A percentile compares a stretch with the other conserved stretches of the same genome.
These are phyloP conservation scores for Rhizopogon vulgaris DNA, from an alignment of 768 basidiomycete species.

Conservation along the genomic window DNA sequence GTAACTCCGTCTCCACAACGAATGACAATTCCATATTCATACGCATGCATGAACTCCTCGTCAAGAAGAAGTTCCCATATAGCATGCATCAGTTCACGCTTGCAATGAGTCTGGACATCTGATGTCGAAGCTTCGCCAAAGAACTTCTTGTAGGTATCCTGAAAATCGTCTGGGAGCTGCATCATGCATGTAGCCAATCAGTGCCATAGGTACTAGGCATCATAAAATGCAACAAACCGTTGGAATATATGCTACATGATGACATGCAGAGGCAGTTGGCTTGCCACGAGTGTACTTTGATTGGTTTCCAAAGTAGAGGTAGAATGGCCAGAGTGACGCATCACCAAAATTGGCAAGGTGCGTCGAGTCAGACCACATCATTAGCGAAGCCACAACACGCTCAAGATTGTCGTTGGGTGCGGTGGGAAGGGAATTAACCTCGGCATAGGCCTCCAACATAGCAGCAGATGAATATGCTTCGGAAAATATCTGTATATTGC, in stretches of 20 bases:
- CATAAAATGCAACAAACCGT: no score
- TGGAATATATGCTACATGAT: slow-evolving; percentile 10
- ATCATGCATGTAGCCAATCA: no score
- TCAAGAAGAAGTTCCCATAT: slow-evolving; percentile 9
- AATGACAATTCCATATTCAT: slow-evolving; percentile 15
- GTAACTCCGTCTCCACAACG: slow-evolving; percentile 10
- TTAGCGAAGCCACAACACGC: slow-evolving; percentile 10
- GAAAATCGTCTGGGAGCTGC: neutral
- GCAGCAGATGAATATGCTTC: slow-evolving; percentile 3
- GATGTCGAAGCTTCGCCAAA: neutral
- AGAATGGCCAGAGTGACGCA: slow-evolving; percentile 12
- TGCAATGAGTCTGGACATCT: slow-evolving; percentile 8
- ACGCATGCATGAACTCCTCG: slow-evolving; percentile 13
- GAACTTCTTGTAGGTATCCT: neutral
- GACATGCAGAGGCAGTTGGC: slow-evolving; percentile 5
- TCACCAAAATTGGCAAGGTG: slow-evolving; percentile 16
- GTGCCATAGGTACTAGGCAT: no score
- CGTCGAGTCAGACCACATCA: slow-evolving; percentile 19
- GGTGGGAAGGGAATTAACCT: slow-evolving; percentile 5
- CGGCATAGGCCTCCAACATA: neutral
- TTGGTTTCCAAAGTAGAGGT: slow-evolving; percentile 11
- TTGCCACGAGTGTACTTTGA: slow-evolving; percentile 9
- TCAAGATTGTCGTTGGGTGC: slow-evolving; percentile 10
- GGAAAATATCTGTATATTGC: no score
- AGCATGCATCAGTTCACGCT: slow-evolving; percentile 15